A percentile compares a stretch with the other conserved stretches of the same genome.
Evolutionary conservation across 257 asterid genomes (phyloP).

Genomic region (Jaltomata sinuosa): DNA sequence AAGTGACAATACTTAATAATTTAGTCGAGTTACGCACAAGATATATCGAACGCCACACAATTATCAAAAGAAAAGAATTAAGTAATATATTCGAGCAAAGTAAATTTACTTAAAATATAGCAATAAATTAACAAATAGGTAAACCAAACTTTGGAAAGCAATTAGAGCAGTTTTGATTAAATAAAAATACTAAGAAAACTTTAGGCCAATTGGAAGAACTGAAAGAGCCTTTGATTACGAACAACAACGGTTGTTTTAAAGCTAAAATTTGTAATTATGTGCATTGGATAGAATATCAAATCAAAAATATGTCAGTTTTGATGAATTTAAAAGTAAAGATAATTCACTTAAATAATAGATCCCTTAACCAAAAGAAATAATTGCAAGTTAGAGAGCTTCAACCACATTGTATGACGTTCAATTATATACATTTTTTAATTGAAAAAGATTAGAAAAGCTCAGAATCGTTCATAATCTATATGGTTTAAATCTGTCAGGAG

Average conservation of each 20-base stretch:
- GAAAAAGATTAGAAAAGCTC: background rate
- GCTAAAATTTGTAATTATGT: background rate
- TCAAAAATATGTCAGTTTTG: background rate
- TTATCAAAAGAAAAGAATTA: background rate
- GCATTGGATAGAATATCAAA: background rate
- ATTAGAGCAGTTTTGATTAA: background rate
- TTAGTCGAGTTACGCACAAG: background rate
- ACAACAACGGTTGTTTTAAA: background rate
- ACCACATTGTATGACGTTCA: background rate
- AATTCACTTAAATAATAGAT: background rate
- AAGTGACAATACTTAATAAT: background rate
- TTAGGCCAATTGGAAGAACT: background rate
- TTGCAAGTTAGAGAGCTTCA: background rate
- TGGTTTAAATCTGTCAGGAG: background rate
- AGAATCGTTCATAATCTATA: background rate
- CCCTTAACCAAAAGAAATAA: background rate
- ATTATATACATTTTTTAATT: background rate
- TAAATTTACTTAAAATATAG: background rate
- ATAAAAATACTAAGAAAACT: background rate
- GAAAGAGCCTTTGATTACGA: background rate
- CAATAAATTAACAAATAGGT: background rate
- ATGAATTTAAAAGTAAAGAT: background rate
- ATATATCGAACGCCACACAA: background rate
- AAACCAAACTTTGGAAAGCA: background rate
- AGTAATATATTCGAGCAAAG: background rate